A percentile compares a stretch with the other conserved stretches of the same genome.
Conservation (phyloP, 306 rosid species). For the Geum urbanum region DNA sequence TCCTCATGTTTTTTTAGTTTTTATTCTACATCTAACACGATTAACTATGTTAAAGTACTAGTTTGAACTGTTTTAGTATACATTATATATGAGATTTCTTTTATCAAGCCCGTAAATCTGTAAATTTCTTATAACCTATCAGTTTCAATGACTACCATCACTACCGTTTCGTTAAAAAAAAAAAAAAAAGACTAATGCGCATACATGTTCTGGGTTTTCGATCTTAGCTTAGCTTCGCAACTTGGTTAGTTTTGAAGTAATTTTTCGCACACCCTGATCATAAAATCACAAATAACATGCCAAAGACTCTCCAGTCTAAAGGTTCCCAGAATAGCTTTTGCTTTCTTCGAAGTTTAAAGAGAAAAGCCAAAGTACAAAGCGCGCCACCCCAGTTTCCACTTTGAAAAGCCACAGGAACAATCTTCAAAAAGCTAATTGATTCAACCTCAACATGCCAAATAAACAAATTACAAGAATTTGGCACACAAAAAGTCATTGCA, state of each 20-base stretch:
- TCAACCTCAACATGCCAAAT: conserved; percentile 3
- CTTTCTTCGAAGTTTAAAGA: conserved; percentile 17
- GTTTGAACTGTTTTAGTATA: too few species aligned
- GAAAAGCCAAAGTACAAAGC: conserved; percentile 12
- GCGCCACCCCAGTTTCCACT: conserved; percentile 5
- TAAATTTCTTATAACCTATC: too few species aligned
- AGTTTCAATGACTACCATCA: too few species aligned
- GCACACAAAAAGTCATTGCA: background rate
- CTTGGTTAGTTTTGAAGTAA: background rate
- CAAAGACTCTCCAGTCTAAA: background rate
- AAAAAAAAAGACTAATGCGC: too few species aligned
- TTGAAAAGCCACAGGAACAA: background rate
- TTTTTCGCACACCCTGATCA: background rate
- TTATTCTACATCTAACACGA: too few species aligned
- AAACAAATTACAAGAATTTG: background rate
- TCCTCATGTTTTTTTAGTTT: too few species aligned
- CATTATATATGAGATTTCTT: too few species aligned
- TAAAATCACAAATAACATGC: background rate
- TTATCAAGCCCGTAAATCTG: too few species aligned
- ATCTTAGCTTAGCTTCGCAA: too few species aligned
- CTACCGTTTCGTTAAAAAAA: too few species aligned
- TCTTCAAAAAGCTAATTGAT: background rate
- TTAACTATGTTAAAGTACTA: too few species aligned
- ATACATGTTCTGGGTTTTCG: background rate
- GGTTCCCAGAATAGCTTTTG: conserved; percentile 13